Base-by-base conservation (phyloP, 73 alveolate genomes). In the Paramecium sonneborni region DNA sequence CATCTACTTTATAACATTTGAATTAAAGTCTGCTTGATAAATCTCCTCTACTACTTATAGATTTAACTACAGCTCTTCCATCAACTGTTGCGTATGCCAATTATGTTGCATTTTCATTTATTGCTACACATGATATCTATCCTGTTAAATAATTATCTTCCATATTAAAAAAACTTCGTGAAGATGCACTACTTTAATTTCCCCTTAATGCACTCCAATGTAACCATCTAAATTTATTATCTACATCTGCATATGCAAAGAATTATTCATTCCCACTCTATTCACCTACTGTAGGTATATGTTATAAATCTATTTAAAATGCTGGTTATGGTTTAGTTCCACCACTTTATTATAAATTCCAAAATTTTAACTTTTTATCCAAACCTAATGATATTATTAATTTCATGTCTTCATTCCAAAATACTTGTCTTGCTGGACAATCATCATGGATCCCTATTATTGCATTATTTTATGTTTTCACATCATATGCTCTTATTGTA, bases 51-150 rank as follows among this genome's bases (percentile, higher is more conserved):
- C 57, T 35, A 37, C 28, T 72, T 10, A 72, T 72, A 1, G 38
- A 20, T 18, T 38, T 34, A 57, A 85, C 56, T 4, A 35, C 18
- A 8, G 85, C 92, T 52, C 92, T 52, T 9, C 92, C 92, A 30
- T 85, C 92, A 1, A 57, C 85, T 18, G 92, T 48, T 5, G 86
- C 92, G 57, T 57, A 70, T 8, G 86, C 92, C 23, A 85, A 32
- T 38, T 67, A 35, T 6, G 68, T n/a, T 6, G 68, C 68, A 52
- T 84, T 39, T 1, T 70, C 92, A 30, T 57, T 57, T 37, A 55
- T 32, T 85, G 56, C 56, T 9, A 85, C 39, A 85, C 55, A 57
- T 12, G 56, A 30, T 10, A 85, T 85, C 15, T 55, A 57, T 5
- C 92, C 67, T n/a, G 26, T 6, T 20, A 72, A n/a, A 28, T 72